Evolutionary conservation across 2,329 filamentous ascomycete species (phyloP).

Genomic region (Diaporthe australafricana): DNA sequence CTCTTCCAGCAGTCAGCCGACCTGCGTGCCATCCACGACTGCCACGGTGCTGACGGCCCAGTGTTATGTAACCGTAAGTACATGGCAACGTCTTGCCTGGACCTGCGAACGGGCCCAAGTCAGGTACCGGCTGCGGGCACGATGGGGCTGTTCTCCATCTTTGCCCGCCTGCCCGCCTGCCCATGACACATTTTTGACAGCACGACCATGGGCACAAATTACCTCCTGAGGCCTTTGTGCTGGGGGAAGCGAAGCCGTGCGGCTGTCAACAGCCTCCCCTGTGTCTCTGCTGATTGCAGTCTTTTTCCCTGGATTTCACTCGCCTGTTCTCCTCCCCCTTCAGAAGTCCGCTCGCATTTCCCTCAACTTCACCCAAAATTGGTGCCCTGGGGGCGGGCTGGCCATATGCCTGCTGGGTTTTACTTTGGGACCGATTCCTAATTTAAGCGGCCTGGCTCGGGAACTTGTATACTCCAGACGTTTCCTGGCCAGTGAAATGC

Average conservation of each 20-base stretch:
- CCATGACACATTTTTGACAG: conserved; percentile 3
- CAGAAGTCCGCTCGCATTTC: background rate
- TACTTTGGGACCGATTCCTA: conserved; percentile 25
- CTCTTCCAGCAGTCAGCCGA: conserved; percentile 23
- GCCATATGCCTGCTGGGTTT: background rate
- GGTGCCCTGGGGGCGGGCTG: background rate
- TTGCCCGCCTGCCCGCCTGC: conserved; percentile 10
- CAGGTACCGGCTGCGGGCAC: conserved; percentile 13
- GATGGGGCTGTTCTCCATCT: background rate
- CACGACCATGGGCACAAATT: conserved; percentile 19
- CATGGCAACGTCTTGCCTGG: conserved; percentile 13
- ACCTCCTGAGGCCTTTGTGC: background rate
- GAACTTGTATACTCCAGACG: conserved; percentile 30
- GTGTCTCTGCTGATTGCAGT: background rate
- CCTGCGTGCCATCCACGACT: conserved; percentile 27
- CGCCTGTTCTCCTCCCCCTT: background rate
- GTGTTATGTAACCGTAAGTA: conserved; percentile 5
- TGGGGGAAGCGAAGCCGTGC: background rate
- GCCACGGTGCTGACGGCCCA: conserved; percentile 11
- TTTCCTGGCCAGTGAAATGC: conserved; percentile 27
- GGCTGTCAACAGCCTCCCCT: conserved; percentile 13
- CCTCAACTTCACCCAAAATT: background rate
- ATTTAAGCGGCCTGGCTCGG: conserved; percentile 11
- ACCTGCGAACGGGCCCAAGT: conserved; percentile 25
- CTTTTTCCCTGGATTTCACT: background rate